A percentile compares a stretch with the other conserved stretches of the same genome.
Evolutionary conservation across 495 filamentous ascomycete genomes (phyloP).

Genomic region (Aspergillus nidulans): DNA sequence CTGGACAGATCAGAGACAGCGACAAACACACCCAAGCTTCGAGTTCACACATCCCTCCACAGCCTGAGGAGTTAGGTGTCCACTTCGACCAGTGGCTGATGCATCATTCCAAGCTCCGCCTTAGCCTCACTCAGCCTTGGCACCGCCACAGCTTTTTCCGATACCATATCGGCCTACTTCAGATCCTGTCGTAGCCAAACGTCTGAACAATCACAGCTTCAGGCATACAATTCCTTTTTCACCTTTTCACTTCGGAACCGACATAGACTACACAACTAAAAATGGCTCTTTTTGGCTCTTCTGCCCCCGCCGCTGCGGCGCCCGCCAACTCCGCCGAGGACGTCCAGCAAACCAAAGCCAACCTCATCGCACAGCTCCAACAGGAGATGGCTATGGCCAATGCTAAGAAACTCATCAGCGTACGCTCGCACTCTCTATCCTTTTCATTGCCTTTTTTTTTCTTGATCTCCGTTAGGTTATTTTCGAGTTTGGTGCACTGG

Average conservation of each 20-base stretch:
- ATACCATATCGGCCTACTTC: neutral
- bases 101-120: neutral
- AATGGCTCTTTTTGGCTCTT: slow-evolving; percentile 41
- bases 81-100: neutral
- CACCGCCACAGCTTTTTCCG: neutral
- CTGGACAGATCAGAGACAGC: slow-evolving; percentile 15
- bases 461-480: neutral
- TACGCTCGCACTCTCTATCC: slow-evolving; percentile 34
- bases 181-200: slow-evolving; percentile 4
- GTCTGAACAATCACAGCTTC: neutral
- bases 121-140: neutral
- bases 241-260: neutral
- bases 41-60: slow-evolving; percentile 1
- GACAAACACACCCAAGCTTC: neutral
- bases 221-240: neutral
- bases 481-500: neutral
- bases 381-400: slow-evolving; percentile 72
- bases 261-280: slow-evolving; percentile 1
- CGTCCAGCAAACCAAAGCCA: slow-evolving; percentile 55
- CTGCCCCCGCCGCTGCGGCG: slow-evolving; percentile 18
- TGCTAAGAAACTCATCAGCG: slow-evolving; percentile 68
- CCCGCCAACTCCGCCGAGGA: slow-evolving; percentile 27
- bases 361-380: slow-evolving; percentile 69
- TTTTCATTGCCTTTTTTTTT: neutral
- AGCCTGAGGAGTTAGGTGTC: slow-evolving; percentile 8